A percentile compares a stretch with the other conserved stretches of the same genome.
Conservation (phyloP, 2,329 filamentous ascomycete genomes). For the Trichoderma sp. region DNA sequence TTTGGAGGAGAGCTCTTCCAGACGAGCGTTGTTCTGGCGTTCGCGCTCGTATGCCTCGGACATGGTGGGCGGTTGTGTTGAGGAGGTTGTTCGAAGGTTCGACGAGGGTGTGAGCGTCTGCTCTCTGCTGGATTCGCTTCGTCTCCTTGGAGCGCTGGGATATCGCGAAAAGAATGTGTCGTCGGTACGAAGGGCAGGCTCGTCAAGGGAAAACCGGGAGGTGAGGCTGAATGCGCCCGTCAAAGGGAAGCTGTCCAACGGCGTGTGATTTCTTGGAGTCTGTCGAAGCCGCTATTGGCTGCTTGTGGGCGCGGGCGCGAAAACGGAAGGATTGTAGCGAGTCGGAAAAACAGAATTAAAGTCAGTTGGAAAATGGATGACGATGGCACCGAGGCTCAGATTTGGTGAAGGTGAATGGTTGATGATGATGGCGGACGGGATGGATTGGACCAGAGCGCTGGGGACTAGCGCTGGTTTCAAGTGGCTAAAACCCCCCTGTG, state of each 20-base stretch:
- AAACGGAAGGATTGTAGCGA: neutral
- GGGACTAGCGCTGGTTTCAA: conserved; percentile 9
- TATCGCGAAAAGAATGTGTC: neutral
- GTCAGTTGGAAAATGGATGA: conserved; percentile 6
- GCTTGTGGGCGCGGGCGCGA: neutral
- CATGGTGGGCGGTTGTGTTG: conserved; percentile 44
- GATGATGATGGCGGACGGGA: neutral
- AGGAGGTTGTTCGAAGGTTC: neutral
- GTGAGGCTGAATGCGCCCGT: neutral
- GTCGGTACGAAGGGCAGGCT: neutral
- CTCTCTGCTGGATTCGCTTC: neutral
- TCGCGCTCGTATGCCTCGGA: conserved; percentile 77
- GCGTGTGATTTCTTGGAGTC: neutral
- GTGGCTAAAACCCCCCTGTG: neutral
- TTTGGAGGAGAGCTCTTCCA: conserved; percentile 86
- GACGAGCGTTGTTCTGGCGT: conserved; percentile 90
- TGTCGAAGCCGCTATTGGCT: neutral
- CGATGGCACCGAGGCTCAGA: conserved; percentile 10
- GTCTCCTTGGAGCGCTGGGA: neutral
- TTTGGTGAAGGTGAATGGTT: neutral
- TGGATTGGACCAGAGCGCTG: neutral
- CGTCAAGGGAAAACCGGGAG: neutral
- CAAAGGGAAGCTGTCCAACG: neutral
- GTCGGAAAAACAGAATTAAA: neutral
- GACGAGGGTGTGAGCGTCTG: neutral